Evolutionary conservation across 371 early-diverging fungal genomes (phyloP).

Genomic region (Mortierella sp.): DNA sequence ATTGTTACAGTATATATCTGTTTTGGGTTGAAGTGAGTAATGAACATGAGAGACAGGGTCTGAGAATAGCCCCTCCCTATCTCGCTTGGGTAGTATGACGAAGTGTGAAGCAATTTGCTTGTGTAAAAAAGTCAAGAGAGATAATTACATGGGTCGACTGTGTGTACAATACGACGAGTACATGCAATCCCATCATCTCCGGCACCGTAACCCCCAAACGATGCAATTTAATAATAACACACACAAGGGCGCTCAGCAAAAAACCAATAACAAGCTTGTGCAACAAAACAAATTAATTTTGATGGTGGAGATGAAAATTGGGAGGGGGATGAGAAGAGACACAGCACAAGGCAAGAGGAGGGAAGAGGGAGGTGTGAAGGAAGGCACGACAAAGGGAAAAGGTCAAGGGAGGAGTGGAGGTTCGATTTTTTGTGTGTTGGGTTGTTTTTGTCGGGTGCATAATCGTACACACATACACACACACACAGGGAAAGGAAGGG

Average conservation of each 20-base stretch:
- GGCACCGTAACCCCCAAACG: background rate
- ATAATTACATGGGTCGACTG: background rate
- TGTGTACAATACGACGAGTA: background rate
- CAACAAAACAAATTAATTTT: slow-evolving; percentile 7
- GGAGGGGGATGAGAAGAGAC: background rate
- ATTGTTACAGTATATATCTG: background rate
- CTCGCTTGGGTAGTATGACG: background rate
- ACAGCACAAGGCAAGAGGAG: background rate
- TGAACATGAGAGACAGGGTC: background rate
- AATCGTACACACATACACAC: no score
- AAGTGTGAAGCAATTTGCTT: background rate
- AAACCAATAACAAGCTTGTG: background rate
- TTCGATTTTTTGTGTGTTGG: slow-evolving; percentile 4
- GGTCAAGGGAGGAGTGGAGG: background rate
- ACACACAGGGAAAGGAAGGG: background rate
- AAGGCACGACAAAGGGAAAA: background rate
- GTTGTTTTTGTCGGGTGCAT: background rate
- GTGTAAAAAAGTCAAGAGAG: background rate
- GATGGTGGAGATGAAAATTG: background rate
- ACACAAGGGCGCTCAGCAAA: slow-evolving; percentile 4
- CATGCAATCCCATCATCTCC: background rate
- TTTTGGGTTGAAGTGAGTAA: background rate
- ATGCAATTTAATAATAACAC: slow-evolving; percentile 5
- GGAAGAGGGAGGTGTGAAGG: background rate
- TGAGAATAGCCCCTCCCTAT: background rate